phyloP scores from a whole-genome alignment of 2,329 filamentous ascomycete species.

The Ascochyta viciae-villosae region DNA sequence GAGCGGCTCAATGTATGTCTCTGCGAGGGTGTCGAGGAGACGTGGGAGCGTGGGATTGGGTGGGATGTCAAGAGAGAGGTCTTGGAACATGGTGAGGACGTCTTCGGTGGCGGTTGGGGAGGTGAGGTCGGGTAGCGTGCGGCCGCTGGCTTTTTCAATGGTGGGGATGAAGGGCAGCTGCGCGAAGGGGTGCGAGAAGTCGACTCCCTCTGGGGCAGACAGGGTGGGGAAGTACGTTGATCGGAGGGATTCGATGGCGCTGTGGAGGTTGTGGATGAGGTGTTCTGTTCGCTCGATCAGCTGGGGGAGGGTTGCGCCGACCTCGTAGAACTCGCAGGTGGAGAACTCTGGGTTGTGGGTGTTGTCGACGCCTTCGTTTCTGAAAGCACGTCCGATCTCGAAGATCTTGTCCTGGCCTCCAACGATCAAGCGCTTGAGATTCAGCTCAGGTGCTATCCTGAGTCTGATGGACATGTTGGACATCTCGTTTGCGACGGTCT shows the following conservation, averaged over 20 bases:
- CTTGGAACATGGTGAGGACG: constrained; percentile 63
- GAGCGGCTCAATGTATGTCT: constrained; percentile 77
- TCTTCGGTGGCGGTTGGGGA: constrained; percentile 63
- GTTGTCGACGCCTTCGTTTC: constrained; percentile 76
- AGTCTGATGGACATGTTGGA: constrained; percentile 74
- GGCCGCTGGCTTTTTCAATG: constrained; percentile 72
- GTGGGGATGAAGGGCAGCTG: constrained; percentile 82
- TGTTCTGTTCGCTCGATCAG: constrained; percentile 79
- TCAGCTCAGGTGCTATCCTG: constrained; percentile 91
- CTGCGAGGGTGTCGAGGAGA: constrained; percentile 82
- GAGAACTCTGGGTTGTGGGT: constrained; percentile 98
- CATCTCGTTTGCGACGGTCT: constrained; percentile 79
- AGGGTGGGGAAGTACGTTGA: constrained; percentile 40
- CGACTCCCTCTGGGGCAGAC: constrained; percentile 54
- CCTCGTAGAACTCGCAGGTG: constrained; percentile 95
- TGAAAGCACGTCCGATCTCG: constrained; percentile 90
- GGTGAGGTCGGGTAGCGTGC: constrained; percentile 65
- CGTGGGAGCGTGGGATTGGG: constrained; percentile 65
- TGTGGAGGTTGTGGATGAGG: constrained; percentile 61
- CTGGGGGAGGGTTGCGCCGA: constrained; percentile 77
- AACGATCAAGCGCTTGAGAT: constrained; percentile 89
- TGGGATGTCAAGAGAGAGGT: constrained; percentile 59
- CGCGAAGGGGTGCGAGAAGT: constrained; percentile 66
- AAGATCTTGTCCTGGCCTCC: constrained; percentile 89
- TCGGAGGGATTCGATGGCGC: constrained; percentile 55